phyloP scores from a whole-genome alignment of 306 rosid genomes.

The barrel medic (Medicago truncatula) region DNA sequence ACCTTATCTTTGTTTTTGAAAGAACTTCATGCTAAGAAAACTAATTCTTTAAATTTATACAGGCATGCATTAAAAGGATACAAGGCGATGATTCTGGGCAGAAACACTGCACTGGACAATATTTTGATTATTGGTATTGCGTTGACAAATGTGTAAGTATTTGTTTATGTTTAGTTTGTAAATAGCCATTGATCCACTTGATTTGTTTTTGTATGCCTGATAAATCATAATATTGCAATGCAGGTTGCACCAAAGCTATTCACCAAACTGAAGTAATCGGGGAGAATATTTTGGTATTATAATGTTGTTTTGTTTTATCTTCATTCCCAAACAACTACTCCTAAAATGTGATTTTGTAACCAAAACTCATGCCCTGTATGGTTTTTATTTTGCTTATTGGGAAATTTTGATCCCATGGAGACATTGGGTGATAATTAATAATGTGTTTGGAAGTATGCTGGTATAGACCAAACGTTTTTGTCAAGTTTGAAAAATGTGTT shows the following conservation, averaged over 20 bases:
- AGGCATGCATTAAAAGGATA: conserved; percentile 91
- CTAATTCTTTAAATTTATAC: conserved; percentile 1
- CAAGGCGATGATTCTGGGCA: conserved; percentile 80
- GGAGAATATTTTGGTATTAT: conserved; percentile 37
- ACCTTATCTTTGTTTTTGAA: not conserved
- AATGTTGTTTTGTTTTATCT: conserved; percentile 38
- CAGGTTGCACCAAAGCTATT: conserved; percentile 89
- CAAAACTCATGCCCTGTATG: not conserved
- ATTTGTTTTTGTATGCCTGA: conserved; percentile 19
- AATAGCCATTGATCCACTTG: conserved; percentile 1
- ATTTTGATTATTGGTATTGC: conserved; percentile 93
- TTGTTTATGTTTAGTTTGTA: not conserved
- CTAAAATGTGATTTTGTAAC: conserved; percentile 37
- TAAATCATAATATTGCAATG: conserved; percentile 41
- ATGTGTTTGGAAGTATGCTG: not conserved
- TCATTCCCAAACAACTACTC: conserved; percentile 36
- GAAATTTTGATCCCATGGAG: conserved; percentile 4
- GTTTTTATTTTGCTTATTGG: not conserved
- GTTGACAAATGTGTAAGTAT: conserved; percentile 94
- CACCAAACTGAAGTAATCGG: conserved; percentile 64
- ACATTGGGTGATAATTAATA: conserved; percentile 14
- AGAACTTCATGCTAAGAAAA: not conserved
- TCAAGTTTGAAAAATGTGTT: too few relatives aligned
- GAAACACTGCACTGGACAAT: conserved; percentile 98
- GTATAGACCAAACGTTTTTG: too few relatives aligned